Base-by-base conservation (phyloP, 139 green algal species). In the Coelastrella sp. region DNA sequence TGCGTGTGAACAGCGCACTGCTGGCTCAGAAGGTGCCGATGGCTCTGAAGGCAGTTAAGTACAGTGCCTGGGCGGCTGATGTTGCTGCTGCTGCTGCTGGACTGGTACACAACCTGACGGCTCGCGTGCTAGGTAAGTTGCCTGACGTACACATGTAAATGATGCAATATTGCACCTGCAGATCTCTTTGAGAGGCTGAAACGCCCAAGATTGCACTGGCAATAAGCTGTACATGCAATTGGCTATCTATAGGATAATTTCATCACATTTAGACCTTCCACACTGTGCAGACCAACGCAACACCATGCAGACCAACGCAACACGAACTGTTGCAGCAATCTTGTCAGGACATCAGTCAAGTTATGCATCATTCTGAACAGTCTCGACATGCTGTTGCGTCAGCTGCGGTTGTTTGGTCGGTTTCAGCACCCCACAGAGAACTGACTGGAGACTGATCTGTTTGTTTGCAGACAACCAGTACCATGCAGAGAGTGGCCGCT, bases 381-480 rank as follows among this genome's bases (percentile, higher is more conserved):
- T 17, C 63, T 72, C 4, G 15, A 22, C 63, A 49, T 35, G 63
- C 63, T 72, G 70, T 22, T 82, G 75, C 75, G 58, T 24, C 75
- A 22, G 75, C 75, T 82, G n/a, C 49, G 6, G 35, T 57, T 85
- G 80, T 57, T 68, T 56, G 56, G 22, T 20, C 80, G 70, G 80
- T 7, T 85, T 56, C 35, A 49, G 35, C 35, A 49, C 35, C 22
- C 78, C n/a, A 20, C 80, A 14, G 17, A 73, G 65, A 3, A 73
- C 65, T 70, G 59, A 20, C 49, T 85, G 49, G 22, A 20, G 15
- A 20, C 80, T 22, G 65, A 6, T 25, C 19, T 78, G 72, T 25
- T n/a, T 84, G 15, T 10, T 15, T 79, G 87, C 87, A 85, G 87
- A 27, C 78, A 91, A 91, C 25, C 58, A 66, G 22, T 91, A 87